These are phyloP conservation scores for Aspergillus aculeatus DNA, from an alignment of 2,329 filamentous ascomycete genomes.

Conservation along the genomic window DNA sequence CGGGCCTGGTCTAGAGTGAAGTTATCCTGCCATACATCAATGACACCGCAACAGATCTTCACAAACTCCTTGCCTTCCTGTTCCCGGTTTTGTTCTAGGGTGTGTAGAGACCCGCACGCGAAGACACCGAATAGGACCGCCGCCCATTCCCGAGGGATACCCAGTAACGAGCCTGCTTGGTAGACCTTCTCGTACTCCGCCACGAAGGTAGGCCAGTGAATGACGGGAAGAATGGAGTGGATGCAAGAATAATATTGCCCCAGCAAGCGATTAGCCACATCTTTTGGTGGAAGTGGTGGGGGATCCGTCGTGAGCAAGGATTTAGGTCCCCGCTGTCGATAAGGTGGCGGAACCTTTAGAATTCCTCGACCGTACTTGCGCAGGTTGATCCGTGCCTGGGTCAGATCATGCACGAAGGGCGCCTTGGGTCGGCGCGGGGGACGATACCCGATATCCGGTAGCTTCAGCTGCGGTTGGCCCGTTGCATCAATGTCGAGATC, in stretches of 20 bases:
- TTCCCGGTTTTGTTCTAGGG: slow-evolving; percentile 55
- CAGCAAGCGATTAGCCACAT: slow-evolving; percentile 69
- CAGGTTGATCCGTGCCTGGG: slow-evolving; percentile 69
- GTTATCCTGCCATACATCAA: slow-evolving; percentile 80
- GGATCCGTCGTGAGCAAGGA: slow-evolving; percentile 53
- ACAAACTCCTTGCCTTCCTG: slow-evolving; percentile 65
- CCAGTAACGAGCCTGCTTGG: slow-evolving; percentile 59
- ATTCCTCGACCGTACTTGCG: slow-evolving; percentile 73
- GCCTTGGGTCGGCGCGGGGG: slow-evolving; percentile 64
- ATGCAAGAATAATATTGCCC: slow-evolving; percentile 72
- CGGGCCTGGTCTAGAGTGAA: slow-evolving; percentile 74
- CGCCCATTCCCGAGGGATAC: slow-evolving; percentile 67
- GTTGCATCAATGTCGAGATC: slow-evolving; percentile 42
- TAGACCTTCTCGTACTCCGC: slow-evolving; percentile 76
- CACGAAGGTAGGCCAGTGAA: slow-evolving; percentile 85
- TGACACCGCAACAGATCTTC: slow-evolving; percentile 65
- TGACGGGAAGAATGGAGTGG: slow-evolving; percentile 77
- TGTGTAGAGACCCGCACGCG: slow-evolving; percentile 77
- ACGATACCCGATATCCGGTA: slow-evolving; percentile 66
- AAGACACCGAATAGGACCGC: slow-evolving; percentile 80
- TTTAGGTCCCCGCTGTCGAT: slow-evolving; percentile 56
- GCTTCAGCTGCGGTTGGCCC: slow-evolving; percentile 51
- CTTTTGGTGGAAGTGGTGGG: slow-evolving; percentile 68
- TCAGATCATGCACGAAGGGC: slow-evolving; percentile 65
- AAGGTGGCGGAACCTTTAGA: slow-evolving; percentile 72